These are phyloP conservation scores for Alternaria sp. DNA, from an alignment of 2,329 filamentous ascomycete genomes.

Conservation along the genomic window DNA sequence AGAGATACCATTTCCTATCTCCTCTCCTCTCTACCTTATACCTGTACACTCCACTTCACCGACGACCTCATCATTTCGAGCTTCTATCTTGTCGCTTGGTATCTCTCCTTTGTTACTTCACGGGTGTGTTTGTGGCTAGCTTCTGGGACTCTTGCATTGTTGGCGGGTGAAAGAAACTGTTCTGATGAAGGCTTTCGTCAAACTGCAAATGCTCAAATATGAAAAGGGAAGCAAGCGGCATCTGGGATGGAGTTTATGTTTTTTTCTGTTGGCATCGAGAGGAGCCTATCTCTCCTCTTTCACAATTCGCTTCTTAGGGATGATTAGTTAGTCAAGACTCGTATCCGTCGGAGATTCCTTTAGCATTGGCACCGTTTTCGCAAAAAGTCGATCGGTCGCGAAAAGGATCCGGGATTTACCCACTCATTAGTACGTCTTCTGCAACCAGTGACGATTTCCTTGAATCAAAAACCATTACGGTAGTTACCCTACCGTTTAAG, in stretches of 20 bases:
- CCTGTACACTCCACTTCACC: constrained; percentile 29
- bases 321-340: constrained; percentile 51
- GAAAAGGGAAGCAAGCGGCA: constrained; percentile 23
- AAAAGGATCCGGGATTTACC: constrained; percentile 47
- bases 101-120: constrained; percentile 44
- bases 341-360: constrained; percentile 45
- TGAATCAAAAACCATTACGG: background rate
- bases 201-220: constrained; percentile 24
- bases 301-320: constrained; percentile 42
- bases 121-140: constrained; percentile 17
- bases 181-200: constrained; percentile 24
- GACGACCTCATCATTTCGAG: constrained; percentile 21
- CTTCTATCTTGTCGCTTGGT: constrained; percentile 35
- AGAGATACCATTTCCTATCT: constrained; percentile 50
- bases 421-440: constrained; percentile 32
- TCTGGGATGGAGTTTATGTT: constrained; percentile 28
- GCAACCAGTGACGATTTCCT: background rate
- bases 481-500: background rate
- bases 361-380: constrained; percentile 14
- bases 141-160: constrained; percentile 23
- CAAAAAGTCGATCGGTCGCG: constrained; percentile 13
- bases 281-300: constrained; percentile 15
- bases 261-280: constrained; percentile 26
- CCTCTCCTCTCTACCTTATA: constrained; percentile 29
- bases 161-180: constrained; percentile 31